Percentiles rank a stretch among this genome's conserved stretches.
phyloP scores from a whole-genome alignment of 2,329 filamentous ascomycete genomes.

The Pleomassaria siparia region DNA sequence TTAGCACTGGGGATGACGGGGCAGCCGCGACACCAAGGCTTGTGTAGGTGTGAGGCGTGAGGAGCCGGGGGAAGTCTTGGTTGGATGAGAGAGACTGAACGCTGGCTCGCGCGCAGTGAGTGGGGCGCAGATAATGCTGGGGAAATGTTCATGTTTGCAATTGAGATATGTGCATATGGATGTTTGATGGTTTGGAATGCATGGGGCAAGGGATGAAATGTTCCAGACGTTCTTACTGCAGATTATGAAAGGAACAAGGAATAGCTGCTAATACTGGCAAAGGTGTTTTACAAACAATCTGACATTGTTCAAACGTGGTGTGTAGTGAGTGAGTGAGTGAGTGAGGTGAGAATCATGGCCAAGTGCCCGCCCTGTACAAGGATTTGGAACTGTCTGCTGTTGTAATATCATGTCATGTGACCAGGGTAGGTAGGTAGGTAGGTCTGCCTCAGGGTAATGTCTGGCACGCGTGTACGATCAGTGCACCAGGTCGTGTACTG shows the following conservation, averaged over 20 bases:
- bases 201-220: not conserved
- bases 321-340: no score
- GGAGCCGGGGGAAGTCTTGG: not conserved
- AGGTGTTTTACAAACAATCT: not conserved
- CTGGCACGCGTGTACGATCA: no score
- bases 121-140: not conserved
- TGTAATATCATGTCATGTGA: no score
- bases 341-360: no score
- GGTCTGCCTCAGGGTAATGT: no score
- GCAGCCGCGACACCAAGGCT: not conserved
- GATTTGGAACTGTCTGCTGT: no score
- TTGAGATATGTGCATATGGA: conserved; percentile 3
- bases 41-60: not conserved
- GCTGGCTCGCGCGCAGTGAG: no score
- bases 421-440: no score
- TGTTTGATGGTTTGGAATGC: conserved; percentile 2
- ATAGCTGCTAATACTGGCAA: conserved; percentile 3
- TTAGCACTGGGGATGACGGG: not conserved
- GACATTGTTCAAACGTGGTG: no score
- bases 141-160: not conserved
- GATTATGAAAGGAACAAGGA: conserved; percentile 2
- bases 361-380: no score
- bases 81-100: not conserved
- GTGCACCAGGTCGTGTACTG: no score
- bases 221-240: conserved; percentile 2